Base-by-base conservation (phyloP, 2,329 filamentous ascomycete genomes). In the Ceratocystiopsis sp. region DNA sequence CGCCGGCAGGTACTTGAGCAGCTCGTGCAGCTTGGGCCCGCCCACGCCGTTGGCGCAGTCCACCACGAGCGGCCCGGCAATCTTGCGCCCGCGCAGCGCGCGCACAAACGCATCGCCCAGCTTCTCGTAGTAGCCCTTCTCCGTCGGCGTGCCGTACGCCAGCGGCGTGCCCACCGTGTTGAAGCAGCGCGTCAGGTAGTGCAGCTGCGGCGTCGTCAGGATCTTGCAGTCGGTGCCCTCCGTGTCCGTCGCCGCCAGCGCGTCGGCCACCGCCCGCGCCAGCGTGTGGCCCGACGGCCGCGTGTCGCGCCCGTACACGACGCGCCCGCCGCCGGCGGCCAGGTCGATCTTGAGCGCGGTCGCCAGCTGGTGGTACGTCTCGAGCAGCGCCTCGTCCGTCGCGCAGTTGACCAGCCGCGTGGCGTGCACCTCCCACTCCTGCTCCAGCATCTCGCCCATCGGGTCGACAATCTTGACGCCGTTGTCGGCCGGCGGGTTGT, bases 41-140 rank as follows among this genome's bases (percentile, higher is more conserved):
- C 91, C 91, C 46, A 98, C 86, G 54, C 91, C 91, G 56, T 98
- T 98, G 54, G 91, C 91, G 59, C 89, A 94, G 61, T 98, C 91
- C 14, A 98, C 85, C 8, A 78, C 84, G 49, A 98, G 66, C 45
- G 72, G 62, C 7, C 86, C 86, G 42, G 73, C 67, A 37, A 85
- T 68, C 59, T 80, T 87, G 53, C 77, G 78, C 49, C 81, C 77
- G 52, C 78, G 76, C 62, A 95, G 80, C 44, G 89, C 83, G 49
- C 75, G 77, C 58, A 81, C 80, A 64, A 95, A 95, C 18, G 91
- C 87, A 46, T 75, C 71, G 36, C 76, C 73, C 43, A 95, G 73
- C 68, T 98, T 98, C 64, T 91, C 75, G 61, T 96, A 96, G 65
- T 98, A 98, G 34, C 91, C 91, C 46, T 76, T 69, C 66, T 96